Evolutionary conservation across 345 rosid genomes (phyloP), one percentile per base, ranked within the genome.

Genomic region (Eucalyptus lansdowneana): DNA sequence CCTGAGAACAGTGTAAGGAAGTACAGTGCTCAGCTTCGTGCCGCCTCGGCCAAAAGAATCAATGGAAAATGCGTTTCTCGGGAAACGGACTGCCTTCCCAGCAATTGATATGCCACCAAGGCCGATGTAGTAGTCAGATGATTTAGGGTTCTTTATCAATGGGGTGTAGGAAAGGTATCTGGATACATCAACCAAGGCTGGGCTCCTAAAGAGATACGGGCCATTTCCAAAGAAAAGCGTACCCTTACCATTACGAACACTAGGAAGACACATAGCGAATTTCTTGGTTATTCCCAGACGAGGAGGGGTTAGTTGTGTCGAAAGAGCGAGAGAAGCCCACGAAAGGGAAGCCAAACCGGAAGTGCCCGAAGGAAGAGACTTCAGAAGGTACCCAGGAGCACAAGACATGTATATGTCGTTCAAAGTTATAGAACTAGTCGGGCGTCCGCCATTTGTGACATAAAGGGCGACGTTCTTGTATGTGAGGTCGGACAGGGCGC

Each of bases 181-280:
- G 88, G 90, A 89, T 86, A 89, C 91, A 88, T 92, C 92, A 29
- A 31, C 56, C 37, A 89, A 88, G 58, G 45, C 8, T 0, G 62
- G 56, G 42, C 22, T 49, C 21, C 34, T 44, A 25, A 92, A 67
- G 58, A 62, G 88, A 65, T 91, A 92, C 4, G 93, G 93, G 80
- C 93, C 93, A 31, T 89, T 87, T 8, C 93, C 93, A 67, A 92
- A 91, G 93, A 56, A 92, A 19, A 88, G 85, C 56, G 87, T 89
- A 11, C 94, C 92, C 49, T 81, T 85, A 58, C 85, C 88, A 14
- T 53, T 87, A 51, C 6, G 10, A 67, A 83, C 90, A 69, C 91
- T 89, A 67, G 93, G 94, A 22, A 86, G 60, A 37, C 87, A 86
- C 87, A 86, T 19, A 7, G 87, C 87, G 44, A 86, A 86, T 40